A percentile compares a stretch with the other conserved stretches of the same genome.
phyloP scores from a whole-genome alignment of 768 basidiomycete species.

The Roridomyces roridus region DNA sequence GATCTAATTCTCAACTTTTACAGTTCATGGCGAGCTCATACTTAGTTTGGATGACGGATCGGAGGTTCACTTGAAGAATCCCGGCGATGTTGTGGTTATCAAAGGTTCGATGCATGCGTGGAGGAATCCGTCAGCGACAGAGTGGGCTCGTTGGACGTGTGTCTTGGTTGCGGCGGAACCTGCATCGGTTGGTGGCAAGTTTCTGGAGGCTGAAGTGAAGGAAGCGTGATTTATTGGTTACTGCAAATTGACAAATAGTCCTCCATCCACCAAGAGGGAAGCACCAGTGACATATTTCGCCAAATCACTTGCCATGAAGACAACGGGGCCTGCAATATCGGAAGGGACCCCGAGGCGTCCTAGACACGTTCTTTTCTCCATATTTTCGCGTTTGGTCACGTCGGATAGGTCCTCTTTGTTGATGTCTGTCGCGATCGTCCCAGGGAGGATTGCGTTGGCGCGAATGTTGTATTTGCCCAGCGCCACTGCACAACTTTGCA shows the following conservation, averaged over 20 bases:
- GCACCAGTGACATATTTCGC: slow-evolving; percentile 75
- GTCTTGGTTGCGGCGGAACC: slow-evolving; percentile 63
- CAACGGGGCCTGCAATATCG: slow-evolving; percentile 76
- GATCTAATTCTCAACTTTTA: background rate
- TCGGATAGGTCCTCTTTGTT: slow-evolving; percentile 78
- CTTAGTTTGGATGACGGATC: slow-evolving; percentile 63
- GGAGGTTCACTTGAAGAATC: slow-evolving; percentile 56
- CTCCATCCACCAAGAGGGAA: slow-evolving; percentile 73
- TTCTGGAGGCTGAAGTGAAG: slow-evolving; percentile 38
- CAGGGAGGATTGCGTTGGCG: slow-evolving; percentile 74
- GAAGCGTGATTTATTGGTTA: slow-evolving; percentile 32
- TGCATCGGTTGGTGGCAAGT: slow-evolving; percentile 50
- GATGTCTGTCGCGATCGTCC: slow-evolving; percentile 79
- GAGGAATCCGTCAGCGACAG: slow-evolving; percentile 55
- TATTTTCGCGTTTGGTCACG: slow-evolving; percentile 61
- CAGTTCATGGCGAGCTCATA: slow-evolving; percentile 62
- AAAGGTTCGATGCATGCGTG: slow-evolving; percentile 67
- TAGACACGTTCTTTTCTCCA: slow-evolving; percentile 68
- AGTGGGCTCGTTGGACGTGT: slow-evolving; percentile 59
- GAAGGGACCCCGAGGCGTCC: slow-evolving; percentile 71
- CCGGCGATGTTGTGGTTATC: slow-evolving; percentile 63
- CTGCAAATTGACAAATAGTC: slow-evolving; percentile 77
- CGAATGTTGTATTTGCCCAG: slow-evolving; percentile 80
- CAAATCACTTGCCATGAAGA: slow-evolving; percentile 76
- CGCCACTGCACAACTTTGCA: slow-evolving; percentile 82